Conservation (phyloP, 495 filamentous ascomycete genomes). For the Platismatia glauca region DNA sequence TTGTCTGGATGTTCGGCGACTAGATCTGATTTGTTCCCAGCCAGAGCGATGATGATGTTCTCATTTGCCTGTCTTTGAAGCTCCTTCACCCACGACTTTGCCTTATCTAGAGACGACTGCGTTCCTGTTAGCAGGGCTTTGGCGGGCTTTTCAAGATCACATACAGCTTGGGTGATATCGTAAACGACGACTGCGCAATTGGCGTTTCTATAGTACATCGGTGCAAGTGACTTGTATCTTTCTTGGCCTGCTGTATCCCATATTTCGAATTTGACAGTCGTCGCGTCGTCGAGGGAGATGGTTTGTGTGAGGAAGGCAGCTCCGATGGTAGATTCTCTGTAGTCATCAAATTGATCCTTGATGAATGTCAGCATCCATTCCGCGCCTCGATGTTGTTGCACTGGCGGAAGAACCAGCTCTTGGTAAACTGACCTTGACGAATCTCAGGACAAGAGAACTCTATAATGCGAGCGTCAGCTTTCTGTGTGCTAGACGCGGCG, state of each 20-base stretch:
- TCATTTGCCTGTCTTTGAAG: constrained; percentile 97
- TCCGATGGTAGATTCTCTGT: constrained; percentile 97
- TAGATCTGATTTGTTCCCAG: constrained; percentile 95
- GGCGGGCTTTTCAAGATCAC: constrained; percentile 23
- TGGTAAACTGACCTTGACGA: constrained; percentile 70
- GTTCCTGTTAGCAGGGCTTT: constrained; percentile 10
- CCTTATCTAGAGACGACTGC: constrained; percentile 93
- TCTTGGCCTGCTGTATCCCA: constrained; percentile 99
- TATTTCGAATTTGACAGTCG: constrained; percentile 99
- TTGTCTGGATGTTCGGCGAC: constrained; percentile 86
- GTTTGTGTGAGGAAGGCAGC: constrained; percentile 98
- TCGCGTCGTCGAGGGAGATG: constrained; percentile 92
- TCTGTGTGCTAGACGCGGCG: constrained; percentile 24
- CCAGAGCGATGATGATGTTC: constrained; percentile 97
- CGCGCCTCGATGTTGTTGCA: background rate
- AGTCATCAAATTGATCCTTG: constrained; percentile 99
- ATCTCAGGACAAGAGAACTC: constrained; percentile 95
- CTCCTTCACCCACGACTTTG: constrained; percentile 99
- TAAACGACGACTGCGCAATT: constrained; percentile 99
- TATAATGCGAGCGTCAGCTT: constrained; percentile 35
- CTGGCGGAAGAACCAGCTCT: constrained; percentile 7
- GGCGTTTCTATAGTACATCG: constrained; percentile 99
- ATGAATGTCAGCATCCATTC: background rate
- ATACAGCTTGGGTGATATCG: constrained; percentile 96
- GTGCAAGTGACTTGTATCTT: constrained; percentile 93